Percentiles rank a stretch among this genome's conserved stretches.
Evolutionary conservation across 345 rosid genomes (phyloP).

Genomic region (Ailanthus altissimus): DNA sequence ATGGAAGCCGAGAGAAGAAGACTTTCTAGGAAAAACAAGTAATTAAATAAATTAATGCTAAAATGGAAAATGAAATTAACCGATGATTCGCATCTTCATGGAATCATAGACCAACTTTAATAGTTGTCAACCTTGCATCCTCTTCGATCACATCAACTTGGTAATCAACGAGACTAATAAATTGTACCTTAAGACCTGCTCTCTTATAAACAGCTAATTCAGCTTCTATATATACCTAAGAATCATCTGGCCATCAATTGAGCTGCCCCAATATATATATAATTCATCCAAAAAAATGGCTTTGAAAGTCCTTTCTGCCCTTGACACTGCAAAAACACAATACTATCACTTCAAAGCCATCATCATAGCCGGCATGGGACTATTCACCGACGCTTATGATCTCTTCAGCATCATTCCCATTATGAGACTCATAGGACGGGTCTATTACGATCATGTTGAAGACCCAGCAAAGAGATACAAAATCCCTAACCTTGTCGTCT

Average conservation of each 20-base stretch:
- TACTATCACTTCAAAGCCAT: conserved; percentile 66
- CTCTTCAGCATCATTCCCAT: conserved; percentile 63
- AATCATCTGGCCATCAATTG: background rate
- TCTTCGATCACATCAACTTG: background rate
- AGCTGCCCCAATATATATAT: background rate
- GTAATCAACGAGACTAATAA: too few species aligned
- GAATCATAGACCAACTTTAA: background rate
- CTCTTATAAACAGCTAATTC: too few species aligned
- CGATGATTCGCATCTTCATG: conserved; percentile 17
- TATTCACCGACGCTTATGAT: conserved; percentile 64
- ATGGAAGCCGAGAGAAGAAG: background rate
- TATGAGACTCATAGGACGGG: conserved; percentile 38
- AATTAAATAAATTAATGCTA: background rate
- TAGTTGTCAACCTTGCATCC: background rate
- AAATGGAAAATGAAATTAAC: background rate
- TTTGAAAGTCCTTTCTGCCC: conserved; percentile 46
- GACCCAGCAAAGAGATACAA: background rate
- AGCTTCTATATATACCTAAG: background rate
- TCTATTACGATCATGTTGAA: conserved; percentile 30
- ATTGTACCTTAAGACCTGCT: too few species aligned
- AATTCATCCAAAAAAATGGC: conserved; percentile 31
- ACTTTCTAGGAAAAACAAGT: background rate
- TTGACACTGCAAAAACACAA: conserved; percentile 53
- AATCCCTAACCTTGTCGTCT: conserved; percentile 17
- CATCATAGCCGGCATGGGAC: conserved; percentile 65